Percentiles rank a stretch among this genome's conserved stretches.
Evolutionary conservation across 805 yeast genomes (phyloP).

Genomic region (Ogataea paraovalis): DNA sequence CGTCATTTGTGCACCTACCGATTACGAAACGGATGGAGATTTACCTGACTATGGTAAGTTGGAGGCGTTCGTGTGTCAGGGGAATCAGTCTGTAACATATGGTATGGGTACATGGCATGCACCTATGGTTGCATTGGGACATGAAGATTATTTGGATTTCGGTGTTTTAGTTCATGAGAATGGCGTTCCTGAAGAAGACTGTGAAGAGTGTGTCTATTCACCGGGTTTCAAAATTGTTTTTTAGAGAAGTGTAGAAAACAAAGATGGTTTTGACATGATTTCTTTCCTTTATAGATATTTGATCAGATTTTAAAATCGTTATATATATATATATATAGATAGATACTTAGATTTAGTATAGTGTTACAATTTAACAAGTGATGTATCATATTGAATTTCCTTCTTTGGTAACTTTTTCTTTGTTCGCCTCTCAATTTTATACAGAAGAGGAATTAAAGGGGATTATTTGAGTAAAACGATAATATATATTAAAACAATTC

Average conservation of each 20-base stretch:
- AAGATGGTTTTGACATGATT: too few relatives aligned
- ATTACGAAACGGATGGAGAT: conserved; percentile 32
- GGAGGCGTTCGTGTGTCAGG: conserved; percentile 70
- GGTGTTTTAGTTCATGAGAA: conserved; percentile 87
- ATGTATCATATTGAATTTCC: too few relatives aligned
- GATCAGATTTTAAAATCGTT: not conserved
- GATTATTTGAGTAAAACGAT: too few relatives aligned
- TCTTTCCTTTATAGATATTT: not conserved
- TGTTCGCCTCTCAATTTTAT: not conserved
- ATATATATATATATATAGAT: not conserved
- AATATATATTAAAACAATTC: too few relatives aligned
- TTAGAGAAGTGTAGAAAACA: not conserved
- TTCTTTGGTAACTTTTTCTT: too few relatives aligned
- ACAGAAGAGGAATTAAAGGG: not conserved
- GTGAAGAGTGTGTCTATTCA: conserved; percentile 70
- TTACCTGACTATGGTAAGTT: conserved; percentile 61
- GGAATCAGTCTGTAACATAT: conserved; percentile 87
- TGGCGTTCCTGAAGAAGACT: conserved; percentile 73
- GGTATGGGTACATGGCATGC: conserved; percentile 92
- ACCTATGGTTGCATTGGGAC: conserved; percentile 85
- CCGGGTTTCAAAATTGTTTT: conserved; percentile 48
- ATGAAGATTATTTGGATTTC: conserved; percentile 55
- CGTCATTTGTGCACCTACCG: conserved; percentile 73
- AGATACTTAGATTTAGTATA: too few relatives aligned
- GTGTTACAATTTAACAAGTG: too few relatives aligned